Evolutionary conservation across 169 alveolate genomes (phyloP).

Genomic region (Eimeria necatrix): DNA sequence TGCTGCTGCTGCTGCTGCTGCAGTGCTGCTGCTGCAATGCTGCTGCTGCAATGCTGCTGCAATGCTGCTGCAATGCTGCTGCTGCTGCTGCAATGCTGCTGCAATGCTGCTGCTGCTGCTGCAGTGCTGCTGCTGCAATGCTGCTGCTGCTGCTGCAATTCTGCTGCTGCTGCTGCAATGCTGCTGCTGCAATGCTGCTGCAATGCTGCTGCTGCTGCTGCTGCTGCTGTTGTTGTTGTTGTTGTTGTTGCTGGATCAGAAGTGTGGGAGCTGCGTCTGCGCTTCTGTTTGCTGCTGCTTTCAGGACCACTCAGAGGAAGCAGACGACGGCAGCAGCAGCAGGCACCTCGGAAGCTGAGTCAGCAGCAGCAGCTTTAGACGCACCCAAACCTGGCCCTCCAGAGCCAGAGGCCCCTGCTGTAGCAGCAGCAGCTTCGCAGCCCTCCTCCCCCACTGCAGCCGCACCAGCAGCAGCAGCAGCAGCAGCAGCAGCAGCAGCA

Average conservation of each 20-base stretch:
- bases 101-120: not conserved
- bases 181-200: no score
- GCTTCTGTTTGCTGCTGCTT: not conserved
- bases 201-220: not conserved
- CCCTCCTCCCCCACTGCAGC: not conserved
- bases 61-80: not conserved
- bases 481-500: not conserved
- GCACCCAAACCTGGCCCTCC: not conserved
- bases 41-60: not conserved
- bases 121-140: no score
- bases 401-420: not conserved
- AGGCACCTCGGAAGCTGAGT: not conserved
- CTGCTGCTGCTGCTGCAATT: no score
- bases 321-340: not conserved
- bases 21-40: constrained; percentile 57
- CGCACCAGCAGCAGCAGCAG: not conserved
- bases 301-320: not conserved
- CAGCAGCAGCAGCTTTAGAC: not conserved
- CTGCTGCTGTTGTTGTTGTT: not conserved
- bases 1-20: constrained; percentile 11
- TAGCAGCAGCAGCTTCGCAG: not conserved
- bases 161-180: no score
- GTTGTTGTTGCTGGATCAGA: not conserved
- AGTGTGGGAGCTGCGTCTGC: not conserved
- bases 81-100: not conserved